Percentiles rank a stretch among this genome's conserved stretches.
phyloP scores from a whole-genome alignment of 257 asterid genomes.

The Asclepias syriaca region DNA sequence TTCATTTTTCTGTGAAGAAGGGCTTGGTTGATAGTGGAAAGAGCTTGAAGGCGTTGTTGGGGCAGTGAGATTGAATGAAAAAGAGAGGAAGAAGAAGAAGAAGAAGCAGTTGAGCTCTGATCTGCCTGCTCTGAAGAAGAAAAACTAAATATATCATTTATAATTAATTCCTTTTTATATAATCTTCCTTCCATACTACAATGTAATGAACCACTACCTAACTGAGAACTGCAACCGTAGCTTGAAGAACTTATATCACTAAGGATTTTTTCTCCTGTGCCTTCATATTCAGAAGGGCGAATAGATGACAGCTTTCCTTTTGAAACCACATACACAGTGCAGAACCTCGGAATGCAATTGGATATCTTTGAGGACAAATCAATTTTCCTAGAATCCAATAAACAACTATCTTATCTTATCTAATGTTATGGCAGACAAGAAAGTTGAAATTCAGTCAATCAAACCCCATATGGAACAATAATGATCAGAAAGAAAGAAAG shows the following conservation, averaged over 20 bases:
- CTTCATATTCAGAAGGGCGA: conserved; percentile 61
- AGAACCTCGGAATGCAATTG: conserved; percentile 46
- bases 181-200: background rate
- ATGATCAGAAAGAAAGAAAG: no score
- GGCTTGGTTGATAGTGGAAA: conserved; percentile 49
- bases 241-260: conserved; percentile 50
- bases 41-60: conserved; percentile 61
- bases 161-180: background rate
- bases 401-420: background rate
- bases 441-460: background rate
- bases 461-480: background rate
- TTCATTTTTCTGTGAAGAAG: conserved; percentile 42
- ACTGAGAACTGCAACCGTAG: conserved; percentile 33
- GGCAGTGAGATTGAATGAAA: conserved; percentile 59
- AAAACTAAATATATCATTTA: background rate
- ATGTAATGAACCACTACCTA: conserved; percentile 30
- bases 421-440: background rate
- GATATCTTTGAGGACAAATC: conserved; percentile 63
- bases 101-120: conserved; percentile 38
- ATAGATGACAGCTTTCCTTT: conserved; percentile 69
- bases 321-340: conserved; percentile 72
- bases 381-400: conserved; percentile 37
- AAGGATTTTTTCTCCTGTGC: conserved; percentile 42
- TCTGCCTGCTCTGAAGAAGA: conserved; percentile 57
- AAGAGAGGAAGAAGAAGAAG: conserved; percentile 26